Percentiles rank a stretch among this genome's conserved stretches.
phyloP scores from a whole-genome alignment of 1,139 yeast species.

The Nakaseomyces nivariensis region DNA sequence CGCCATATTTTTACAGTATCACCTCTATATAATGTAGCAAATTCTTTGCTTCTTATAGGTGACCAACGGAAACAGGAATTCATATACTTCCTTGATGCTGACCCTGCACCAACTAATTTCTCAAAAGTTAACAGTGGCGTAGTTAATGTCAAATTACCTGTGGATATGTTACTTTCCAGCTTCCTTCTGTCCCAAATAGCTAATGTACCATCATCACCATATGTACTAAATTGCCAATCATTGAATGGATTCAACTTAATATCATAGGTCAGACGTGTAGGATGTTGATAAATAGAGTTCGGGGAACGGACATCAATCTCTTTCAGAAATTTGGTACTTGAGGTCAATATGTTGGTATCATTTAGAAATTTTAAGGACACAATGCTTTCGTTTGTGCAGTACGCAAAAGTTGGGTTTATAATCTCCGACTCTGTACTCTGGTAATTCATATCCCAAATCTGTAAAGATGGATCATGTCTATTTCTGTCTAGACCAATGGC shows the following conservation, averaged over 20 bases:
- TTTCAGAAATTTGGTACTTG: constrained; percentile 67
- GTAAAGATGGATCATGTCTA: constrained; percentile 66
- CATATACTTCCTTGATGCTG: constrained; percentile 49
- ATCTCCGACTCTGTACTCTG: constrained; percentile 33
- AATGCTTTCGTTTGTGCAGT: constrained; percentile 66
- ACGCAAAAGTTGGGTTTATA: constrained; percentile 48
- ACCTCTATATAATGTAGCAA: constrained; percentile 73
- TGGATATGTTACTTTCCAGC: constrained; percentile 30
- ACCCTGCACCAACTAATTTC: constrained; percentile 48
- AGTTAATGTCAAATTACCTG: constrained; percentile 19
- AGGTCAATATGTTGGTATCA: constrained; percentile 53
- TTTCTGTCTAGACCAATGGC: constrained; percentile 79
- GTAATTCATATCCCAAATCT: constrained; percentile 72
- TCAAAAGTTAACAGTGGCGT: constrained; percentile 60
- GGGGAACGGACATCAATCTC: constrained; percentile 68
- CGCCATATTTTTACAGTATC: constrained; percentile 76
- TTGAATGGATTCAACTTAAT: constrained; percentile 61
- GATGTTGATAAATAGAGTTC: constrained; percentile 64
- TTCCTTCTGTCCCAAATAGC: constrained; percentile 83
- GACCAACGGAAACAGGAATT: constrained; percentile 67
- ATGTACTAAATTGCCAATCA: constrained; percentile 57
- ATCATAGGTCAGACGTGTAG: constrained; percentile 64
- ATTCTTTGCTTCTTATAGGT: constrained; percentile 57
- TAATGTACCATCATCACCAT: constrained; percentile 75
- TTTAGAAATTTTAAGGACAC: constrained; percentile 60